Conservation (phyloP, 2,329 filamentous ascomycete species). For the Fusarium sp. region DNA sequence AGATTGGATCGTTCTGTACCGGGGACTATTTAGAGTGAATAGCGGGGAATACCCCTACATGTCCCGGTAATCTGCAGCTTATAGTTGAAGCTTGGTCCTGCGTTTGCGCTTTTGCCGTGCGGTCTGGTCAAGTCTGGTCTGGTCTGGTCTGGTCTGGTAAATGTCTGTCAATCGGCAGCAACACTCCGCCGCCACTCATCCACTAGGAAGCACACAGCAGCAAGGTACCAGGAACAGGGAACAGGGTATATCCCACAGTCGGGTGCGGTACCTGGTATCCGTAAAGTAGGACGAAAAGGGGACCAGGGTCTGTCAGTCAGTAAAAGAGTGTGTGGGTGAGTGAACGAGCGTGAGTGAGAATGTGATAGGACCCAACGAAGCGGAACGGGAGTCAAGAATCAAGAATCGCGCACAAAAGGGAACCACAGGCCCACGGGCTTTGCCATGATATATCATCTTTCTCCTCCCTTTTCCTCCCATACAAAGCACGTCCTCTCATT, state of each 20-base stretch:
- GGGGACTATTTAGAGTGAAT: conserved; percentile 17
- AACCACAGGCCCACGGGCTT: conserved; percentile 34
- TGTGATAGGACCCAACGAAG: conserved; percentile 32
- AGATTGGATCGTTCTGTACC: conserved; percentile 30
- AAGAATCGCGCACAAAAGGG: conserved; percentile 36
- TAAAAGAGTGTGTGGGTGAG: conserved; percentile 6
- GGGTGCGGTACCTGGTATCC: conserved; percentile 11
- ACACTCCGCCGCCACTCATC: conserved; percentile 21
- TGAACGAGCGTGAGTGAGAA: conserved; percentile 9
- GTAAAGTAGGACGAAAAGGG: conserved; percentile 19
- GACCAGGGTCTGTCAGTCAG: conserved; percentile 27
- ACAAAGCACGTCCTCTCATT: conserved; percentile 26
- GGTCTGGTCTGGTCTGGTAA: conserved; percentile 1
- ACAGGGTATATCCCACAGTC: conserved; percentile 4
- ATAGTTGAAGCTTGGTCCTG: conserved; percentile 44
- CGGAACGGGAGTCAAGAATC: conserved; percentile 26
- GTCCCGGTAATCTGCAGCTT: conserved; percentile 46
- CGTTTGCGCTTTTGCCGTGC: conserved; percentile 35
- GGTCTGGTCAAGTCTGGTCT: conserved; percentile 2
- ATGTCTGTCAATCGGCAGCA: conserved; percentile 17
- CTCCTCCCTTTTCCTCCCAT: conserved; percentile 28
- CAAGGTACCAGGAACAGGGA: conserved; percentile 22
- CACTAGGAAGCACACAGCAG: conserved; percentile 29
- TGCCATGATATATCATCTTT: conserved; percentile 44
- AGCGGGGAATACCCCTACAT: conserved; percentile 42